Percentiles rank a stretch among this genome's conserved stretches.
phyloP scores from a whole-genome alignment of 2,329 filamentous ascomycete species.

The Chrysoporthe austroafricana region DNA sequence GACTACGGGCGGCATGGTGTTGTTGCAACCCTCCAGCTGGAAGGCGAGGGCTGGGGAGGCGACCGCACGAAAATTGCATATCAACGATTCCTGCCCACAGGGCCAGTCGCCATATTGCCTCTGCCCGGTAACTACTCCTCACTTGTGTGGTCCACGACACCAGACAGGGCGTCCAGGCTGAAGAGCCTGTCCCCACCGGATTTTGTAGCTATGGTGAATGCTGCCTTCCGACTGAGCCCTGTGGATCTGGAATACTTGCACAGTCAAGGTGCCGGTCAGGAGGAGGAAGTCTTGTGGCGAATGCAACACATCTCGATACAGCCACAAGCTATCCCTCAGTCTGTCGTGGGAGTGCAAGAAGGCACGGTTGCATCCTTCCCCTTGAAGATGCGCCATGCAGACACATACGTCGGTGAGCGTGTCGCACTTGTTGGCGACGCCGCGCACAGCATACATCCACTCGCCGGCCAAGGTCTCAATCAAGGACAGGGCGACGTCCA shows the following conservation, averaged over 20 bases:
- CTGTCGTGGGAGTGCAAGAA: conserved; percentile 72
- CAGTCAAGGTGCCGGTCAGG: conserved; percentile 59
- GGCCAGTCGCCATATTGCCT: conserved; percentile 88
- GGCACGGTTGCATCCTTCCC: conserved; percentile 88
- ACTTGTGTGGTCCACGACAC: conserved; percentile 93
- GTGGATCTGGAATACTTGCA: conserved; percentile 86
- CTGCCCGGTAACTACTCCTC: conserved; percentile 82
- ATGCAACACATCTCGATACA: conserved; percentile 68
- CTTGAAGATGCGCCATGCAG: conserved; percentile 88
- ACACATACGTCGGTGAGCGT: conserved; percentile 89
- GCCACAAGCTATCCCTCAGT: conserved; percentile 63
- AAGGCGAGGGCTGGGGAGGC: conserved; percentile 60
- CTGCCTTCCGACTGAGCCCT: conserved; percentile 81
- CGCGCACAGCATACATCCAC: conserved; percentile 91
- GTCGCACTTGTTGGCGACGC: conserved; percentile 92
- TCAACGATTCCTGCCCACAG: conserved; percentile 91
- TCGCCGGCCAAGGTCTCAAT: conserved; percentile 93
- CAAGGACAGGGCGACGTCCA: conserved; percentile 89
- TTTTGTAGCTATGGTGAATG: conserved; percentile 88
- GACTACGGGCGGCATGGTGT: conserved; percentile 91
- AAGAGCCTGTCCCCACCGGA: conserved; percentile 74
- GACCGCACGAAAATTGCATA: conserved; percentile 75
- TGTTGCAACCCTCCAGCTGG: conserved; percentile 82
- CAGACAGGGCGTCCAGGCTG: conserved; percentile 75
- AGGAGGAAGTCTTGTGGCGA: conserved; percentile 84